Conservation (phyloP, 257 asterid species). For the Thymus quinquecostatus region DNA sequence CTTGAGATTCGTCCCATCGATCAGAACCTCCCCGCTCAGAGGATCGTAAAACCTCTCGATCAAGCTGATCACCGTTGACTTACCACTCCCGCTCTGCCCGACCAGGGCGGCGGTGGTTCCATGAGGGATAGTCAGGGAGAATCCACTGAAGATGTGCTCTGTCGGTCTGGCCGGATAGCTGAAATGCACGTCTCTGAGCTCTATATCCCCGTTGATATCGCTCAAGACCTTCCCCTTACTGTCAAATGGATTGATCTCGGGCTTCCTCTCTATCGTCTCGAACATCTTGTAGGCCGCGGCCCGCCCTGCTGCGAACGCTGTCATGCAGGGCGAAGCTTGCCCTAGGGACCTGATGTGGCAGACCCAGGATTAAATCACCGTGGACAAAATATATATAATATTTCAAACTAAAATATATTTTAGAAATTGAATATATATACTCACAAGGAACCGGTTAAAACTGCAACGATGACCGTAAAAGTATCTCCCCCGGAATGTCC, state of each 20-base stretch:
- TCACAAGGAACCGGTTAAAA: constrained; percentile 75
- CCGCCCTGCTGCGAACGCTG: constrained; percentile 76
- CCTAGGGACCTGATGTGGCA: constrained; percentile 65
- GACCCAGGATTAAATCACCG: too few relatives aligned
- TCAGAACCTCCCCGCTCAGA: constrained; percentile 63
- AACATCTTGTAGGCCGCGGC: constrained; percentile 94
- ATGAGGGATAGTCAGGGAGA: constrained; percentile 59
- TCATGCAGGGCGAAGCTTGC: constrained; percentile 79
- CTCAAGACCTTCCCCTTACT: constrained; percentile 54
- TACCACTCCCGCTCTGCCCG: constrained; percentile 93
- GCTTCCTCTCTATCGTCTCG: constrained; percentile 67
- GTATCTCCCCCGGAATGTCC: constrained; percentile 66
- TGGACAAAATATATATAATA: too few relatives aligned
- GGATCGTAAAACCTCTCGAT: constrained; percentile 89
- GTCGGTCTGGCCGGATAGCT: constrained; percentile 84
- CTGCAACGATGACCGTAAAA: constrained; percentile 63
- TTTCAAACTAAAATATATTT: too few relatives aligned
- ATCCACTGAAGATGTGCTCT: constrained; percentile 67
- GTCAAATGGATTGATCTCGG: constrained; percentile 77
- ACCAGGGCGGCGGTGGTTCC: constrained; percentile 88
- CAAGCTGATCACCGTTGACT: constrained; percentile 79
- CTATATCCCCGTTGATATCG: constrained; percentile 70
- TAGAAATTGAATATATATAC: constrained; percentile 27
- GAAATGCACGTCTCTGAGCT: constrained; percentile 58
- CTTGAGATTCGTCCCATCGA: constrained; percentile 72